Conservation (phyloP, 2,329 filamentous ascomycete genomes). For the Aspergillus proliferans region DNA sequence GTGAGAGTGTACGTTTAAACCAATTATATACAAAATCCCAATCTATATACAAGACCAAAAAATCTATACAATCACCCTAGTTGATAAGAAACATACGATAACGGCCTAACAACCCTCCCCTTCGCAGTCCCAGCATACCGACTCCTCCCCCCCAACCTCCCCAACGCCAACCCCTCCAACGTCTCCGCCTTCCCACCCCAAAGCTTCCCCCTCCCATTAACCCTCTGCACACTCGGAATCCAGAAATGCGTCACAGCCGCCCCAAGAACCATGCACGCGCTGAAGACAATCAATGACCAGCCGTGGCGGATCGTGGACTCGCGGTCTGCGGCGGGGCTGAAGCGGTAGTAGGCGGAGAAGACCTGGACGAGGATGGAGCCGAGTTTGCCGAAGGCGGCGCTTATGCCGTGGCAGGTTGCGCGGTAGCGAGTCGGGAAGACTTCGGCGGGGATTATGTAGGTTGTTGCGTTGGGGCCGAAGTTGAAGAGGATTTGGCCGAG, state of each 20-base stretch:
- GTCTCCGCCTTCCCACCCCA: slow-evolving; percentile 34
- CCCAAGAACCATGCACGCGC: slow-evolving; percentile 37
- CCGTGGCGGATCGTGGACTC: slow-evolving; percentile 33
- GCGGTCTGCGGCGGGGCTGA: slow-evolving; percentile 27
- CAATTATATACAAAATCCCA: neutral
- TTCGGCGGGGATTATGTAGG: slow-evolving; percentile 49
- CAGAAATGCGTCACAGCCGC: slow-evolving; percentile 36
- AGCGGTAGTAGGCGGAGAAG: slow-evolving; percentile 35
- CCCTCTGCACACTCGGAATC: slow-evolving; percentile 34
- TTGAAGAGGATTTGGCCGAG: slow-evolving; percentile 45
- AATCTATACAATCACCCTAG: neutral
- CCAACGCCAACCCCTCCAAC: slow-evolving; percentile 35
- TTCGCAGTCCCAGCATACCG: slow-evolving; percentile 20
- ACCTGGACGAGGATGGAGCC: slow-evolving; percentile 43
- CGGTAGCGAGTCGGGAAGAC: slow-evolving; percentile 52
- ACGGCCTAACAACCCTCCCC: slow-evolving; percentile 6
- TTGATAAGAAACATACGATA: neutral
- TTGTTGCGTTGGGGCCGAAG: slow-evolving; percentile 40
- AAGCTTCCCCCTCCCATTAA: slow-evolving; percentile 18
- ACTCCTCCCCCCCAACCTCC: slow-evolving; percentile 31
- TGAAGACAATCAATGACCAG: slow-evolving; percentile 37
- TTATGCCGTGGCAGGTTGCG: slow-evolving; percentile 49
- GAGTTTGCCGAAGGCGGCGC: slow-evolving; percentile 49
- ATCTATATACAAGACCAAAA: neutral
- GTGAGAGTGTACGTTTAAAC: too few relatives aligned